A percentile compares a stretch with the other conserved stretches of the same genome.
phyloP scores from a whole-genome alignment of 2,329 filamentous ascomycete genomes.

The Alternaria brassicicola region DNA sequence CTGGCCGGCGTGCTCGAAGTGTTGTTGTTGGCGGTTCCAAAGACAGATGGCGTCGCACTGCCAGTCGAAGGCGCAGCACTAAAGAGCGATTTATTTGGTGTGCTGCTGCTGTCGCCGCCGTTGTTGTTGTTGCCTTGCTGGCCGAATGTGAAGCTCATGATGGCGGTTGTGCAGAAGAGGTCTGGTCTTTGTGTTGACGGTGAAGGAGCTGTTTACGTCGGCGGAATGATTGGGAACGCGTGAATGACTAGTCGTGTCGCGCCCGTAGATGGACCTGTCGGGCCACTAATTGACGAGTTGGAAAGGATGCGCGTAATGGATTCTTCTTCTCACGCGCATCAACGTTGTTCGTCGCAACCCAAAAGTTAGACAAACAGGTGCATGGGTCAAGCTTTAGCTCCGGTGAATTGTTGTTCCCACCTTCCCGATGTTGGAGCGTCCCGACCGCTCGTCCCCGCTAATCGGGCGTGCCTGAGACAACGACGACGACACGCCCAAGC shows the following conservation, averaged over 20 bases:
- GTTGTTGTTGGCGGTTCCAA: constrained; percentile 31
- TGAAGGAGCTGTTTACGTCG: constrained; percentile 1
- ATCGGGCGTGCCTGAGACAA: constrained; percentile 24
- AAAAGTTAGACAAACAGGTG: constrained; percentile 39
- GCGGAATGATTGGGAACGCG: constrained; percentile 3
- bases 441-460: constrained; percentile 25
- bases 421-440: constrained; percentile 11
- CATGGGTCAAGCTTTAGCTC: constrained; percentile 24
- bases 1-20: constrained; percentile 25
- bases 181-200: constrained; percentile 25
- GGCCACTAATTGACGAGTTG: constrained; percentile 3
- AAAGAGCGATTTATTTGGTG: constrained; percentile 43
- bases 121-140: constrained; percentile 11
- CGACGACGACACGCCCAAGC: constrained; percentile 25
- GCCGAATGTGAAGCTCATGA: constrained; percentile 44
- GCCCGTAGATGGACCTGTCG: not conserved
- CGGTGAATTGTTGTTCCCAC: constrained; percentile 35
- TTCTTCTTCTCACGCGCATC: constrained; percentile 27
- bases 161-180: constrained; percentile 17
- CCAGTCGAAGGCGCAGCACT: constrained; percentile 30
- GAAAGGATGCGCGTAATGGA: constrained; percentile 19
- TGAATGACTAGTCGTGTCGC: constrained; percentile 2
- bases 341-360: constrained; percentile 21
- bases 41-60: constrained; percentile 32
- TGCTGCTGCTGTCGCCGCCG: constrained; percentile 18